Conservation (phyloP, 768 basidiomycete genomes). For the Coprinopsis cinerea region DNA sequence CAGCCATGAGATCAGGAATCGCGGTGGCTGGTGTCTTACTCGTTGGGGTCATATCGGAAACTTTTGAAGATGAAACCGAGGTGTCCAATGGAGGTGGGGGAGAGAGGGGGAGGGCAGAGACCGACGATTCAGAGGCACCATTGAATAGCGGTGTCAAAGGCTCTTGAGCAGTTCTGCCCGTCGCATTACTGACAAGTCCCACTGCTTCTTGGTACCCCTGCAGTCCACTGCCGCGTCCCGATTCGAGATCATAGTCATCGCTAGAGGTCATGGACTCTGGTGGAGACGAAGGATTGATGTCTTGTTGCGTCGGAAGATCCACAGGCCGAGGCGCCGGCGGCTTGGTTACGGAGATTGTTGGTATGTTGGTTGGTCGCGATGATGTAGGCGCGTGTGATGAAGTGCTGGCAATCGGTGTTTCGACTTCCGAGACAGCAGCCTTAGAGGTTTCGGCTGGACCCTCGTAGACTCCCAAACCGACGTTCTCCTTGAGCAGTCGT, state of each 20-base stretch:
- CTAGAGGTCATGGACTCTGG: constrained; percentile 38
- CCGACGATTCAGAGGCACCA: constrained; percentile 20
- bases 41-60: constrained; percentile 17
- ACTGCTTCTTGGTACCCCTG: constrained; percentile 20
- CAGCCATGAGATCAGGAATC: constrained; percentile 46
- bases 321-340: constrained; percentile 68
- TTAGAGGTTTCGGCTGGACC: constrained; percentile 56
- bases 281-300: constrained; percentile 44
- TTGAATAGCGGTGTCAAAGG: constrained; percentile 19
- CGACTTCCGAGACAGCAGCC: constrained; percentile 47
- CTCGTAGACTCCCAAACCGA: constrained; percentile 39
- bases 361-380: constrained; percentile 28
- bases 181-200: constrained; percentile 18
- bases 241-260: constrained; percentile 44
- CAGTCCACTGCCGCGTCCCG: constrained; percentile 37
- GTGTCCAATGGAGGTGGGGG: constrained; percentile 18
- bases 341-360: constrained; percentile 60
- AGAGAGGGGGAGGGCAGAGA: constrained; percentile 17
- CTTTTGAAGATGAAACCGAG: constrained; percentile 5
- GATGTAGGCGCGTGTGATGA: constrained; percentile 17
- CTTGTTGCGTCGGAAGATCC: constrained; percentile 57
- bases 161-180: constrained; percentile 14
- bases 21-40: constrained; percentile 1
- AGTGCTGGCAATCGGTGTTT: constrained; percentile 24
- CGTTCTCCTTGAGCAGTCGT: constrained; percentile 32